phyloP scores from a whole-genome alignment of 2,329 filamentous ascomycete species.

The Ophiostoma ulmi region DNA sequence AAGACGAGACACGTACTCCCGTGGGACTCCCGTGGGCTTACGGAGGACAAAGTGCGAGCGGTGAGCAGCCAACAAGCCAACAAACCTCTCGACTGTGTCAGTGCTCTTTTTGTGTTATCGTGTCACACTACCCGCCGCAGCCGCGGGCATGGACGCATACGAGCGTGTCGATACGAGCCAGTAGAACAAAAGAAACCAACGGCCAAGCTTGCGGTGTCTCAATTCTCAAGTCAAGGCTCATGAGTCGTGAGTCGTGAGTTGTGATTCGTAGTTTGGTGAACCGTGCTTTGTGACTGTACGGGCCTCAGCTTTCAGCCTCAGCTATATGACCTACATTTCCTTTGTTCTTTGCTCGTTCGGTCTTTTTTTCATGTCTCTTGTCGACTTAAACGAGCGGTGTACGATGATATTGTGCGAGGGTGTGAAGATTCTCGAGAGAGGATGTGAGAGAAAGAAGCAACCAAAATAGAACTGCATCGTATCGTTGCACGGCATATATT shows the following conservation, averaged over 20 bases:
- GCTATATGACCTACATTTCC: background rate
- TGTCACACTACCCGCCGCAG: background rate
- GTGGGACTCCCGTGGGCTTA: background rate
- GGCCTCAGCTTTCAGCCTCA: conserved; percentile 13
- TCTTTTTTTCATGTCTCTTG: background rate
- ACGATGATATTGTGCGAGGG: background rate
- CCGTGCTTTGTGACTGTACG: background rate
- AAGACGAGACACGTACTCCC: background rate
- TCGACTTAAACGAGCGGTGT: background rate
- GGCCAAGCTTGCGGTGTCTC: background rate
- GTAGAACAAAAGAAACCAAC: background rate
- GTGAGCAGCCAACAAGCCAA: conserved; percentile 3
- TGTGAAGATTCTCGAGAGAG: background rate
- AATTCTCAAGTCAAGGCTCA: background rate
- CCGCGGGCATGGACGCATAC: background rate
- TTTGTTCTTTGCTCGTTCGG: background rate
- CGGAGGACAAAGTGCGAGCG: background rate
- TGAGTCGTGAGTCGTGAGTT: background rate
- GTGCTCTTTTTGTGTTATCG: background rate
- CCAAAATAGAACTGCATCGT: conserved; percentile 5
- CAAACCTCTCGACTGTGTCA: background rate
- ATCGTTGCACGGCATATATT: background rate
- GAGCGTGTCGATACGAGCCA: background rate
- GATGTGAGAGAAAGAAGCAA: background rate
- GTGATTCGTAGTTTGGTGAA: background rate